A percentile compares a stretch with the other conserved stretches of the same genome.
phyloP scores from a whole-genome alignment of 2,329 filamentous ascomycete species.

The Diaporthe vaccinii region DNA sequence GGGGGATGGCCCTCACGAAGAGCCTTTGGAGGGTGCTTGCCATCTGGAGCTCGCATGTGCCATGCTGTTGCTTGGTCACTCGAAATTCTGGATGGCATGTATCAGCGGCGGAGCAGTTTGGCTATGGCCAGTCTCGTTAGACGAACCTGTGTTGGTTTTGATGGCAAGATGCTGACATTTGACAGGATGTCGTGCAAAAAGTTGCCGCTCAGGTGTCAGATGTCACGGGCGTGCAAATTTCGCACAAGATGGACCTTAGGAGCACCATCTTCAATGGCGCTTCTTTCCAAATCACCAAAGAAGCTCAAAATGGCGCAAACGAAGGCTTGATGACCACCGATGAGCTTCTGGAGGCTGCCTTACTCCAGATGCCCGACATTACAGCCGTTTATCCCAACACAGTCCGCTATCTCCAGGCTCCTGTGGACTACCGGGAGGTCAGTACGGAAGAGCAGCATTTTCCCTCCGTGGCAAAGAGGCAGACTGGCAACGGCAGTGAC shows the following conservation, averaged over 20 bases:
- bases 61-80: not conserved
- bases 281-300: constrained; percentile 18
- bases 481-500: constrained; percentile 12
- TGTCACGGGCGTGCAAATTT: constrained; percentile 12
- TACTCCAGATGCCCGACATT: constrained; percentile 31
- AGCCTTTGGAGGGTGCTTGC: not conserved
- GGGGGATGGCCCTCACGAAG: not conserved
- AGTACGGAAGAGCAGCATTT: not conserved
- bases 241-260: constrained; percentile 34
- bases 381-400: constrained; percentile 34
- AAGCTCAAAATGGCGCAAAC: not conserved
- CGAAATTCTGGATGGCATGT: not conserved
- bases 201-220: constrained; percentile 15
- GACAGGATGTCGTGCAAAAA: constrained; percentile 17
- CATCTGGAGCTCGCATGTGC: not conserved
- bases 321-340: not conserved
- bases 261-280: constrained; percentile 29
- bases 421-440: not conserved
- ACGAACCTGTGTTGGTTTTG: not conserved
- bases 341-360: constrained; percentile 20
- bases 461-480: not conserved
- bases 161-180: not conserved
- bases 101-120: not conserved
- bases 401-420: constrained; percentile 21
- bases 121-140: not conserved